Evolutionary conservation across 768 basidiomycete genomes (phyloP).

Genomic region (Mycena floridula): DNA sequence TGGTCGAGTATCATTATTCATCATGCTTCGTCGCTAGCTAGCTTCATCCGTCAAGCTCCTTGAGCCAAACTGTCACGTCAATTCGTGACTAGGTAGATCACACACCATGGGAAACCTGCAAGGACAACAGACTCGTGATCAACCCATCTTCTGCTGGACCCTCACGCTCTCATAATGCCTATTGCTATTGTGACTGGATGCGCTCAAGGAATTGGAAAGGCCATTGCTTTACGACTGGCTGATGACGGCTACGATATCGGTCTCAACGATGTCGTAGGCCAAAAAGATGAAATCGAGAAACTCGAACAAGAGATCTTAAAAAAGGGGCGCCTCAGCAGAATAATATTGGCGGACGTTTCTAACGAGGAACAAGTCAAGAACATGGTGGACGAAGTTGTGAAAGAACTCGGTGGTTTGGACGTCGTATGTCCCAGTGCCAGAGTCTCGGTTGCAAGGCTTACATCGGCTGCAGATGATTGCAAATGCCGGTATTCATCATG

Average conservation of each 20-base stretch:
- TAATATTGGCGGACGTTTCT: conserved; percentile 7
- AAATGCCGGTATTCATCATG: conserved; percentile 14
- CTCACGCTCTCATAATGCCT: conserved; percentile 15
- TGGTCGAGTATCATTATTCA: too few relatives aligned
- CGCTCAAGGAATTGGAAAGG: conserved; percentile 20
- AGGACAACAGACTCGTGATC: too few relatives aligned
- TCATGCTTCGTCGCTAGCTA: too few relatives aligned
- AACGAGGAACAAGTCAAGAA: conserved; percentile 9
- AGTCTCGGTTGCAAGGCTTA: too few relatives aligned
- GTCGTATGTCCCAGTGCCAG: conserved; percentile 8
- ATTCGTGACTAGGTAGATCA: too few relatives aligned
- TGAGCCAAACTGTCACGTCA: too few relatives aligned
- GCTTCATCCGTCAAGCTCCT: too few relatives aligned
- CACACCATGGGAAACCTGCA: too few relatives aligned
- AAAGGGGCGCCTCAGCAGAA: neutral
- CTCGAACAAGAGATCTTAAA: neutral
- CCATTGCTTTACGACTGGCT: conserved; percentile 27
- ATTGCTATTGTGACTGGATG: conserved; percentile 24
- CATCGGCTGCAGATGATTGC: conserved; percentile 25
- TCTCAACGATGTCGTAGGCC: neutral
- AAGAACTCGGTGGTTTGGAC: conserved; percentile 11
- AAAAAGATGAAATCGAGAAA: neutral
- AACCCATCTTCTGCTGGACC: neutral
- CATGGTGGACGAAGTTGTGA: conserved; percentile 4
- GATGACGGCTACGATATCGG: conserved; percentile 10